phyloP scores from a whole-genome alignment of 2,329 filamentous ascomycete genomes.

The Blumeriella jaapii region DNA sequence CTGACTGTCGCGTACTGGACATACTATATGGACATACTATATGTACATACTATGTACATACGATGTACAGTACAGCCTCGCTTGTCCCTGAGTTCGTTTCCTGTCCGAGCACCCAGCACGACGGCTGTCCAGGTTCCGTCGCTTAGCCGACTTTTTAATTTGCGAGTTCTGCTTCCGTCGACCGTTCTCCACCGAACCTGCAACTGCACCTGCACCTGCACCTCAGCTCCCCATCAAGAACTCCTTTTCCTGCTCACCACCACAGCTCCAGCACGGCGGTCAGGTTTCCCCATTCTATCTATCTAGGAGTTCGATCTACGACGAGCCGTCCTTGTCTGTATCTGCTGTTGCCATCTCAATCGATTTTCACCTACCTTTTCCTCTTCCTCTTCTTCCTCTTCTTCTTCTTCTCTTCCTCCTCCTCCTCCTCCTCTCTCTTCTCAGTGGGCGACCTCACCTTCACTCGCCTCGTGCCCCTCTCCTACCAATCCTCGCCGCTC shows the following conservation, averaged over 20 bases:
- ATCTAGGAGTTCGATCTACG: no score
- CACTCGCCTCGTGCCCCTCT: constrained; percentile 41
- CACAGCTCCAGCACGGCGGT: not conserved
- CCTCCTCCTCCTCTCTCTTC: constrained; percentile 11
- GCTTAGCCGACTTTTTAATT: constrained; percentile 8
- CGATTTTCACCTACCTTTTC: not conserved
- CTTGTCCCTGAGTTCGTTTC: no score
- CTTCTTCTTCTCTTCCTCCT: constrained; percentile 6
- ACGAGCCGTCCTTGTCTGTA: no score
- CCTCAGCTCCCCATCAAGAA: not conserved
- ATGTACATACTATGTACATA: no score
- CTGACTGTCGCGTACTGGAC: no score
- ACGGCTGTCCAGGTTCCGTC: not conserved
- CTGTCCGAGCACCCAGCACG: not conserved
- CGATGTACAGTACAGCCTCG: no score
- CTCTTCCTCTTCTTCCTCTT: constrained; percentile 4
- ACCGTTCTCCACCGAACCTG: not conserved
- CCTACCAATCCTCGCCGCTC: constrained; percentile 40
- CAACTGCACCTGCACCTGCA: not conserved
- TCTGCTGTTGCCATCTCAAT: no score
- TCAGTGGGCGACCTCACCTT: constrained; percentile 26
- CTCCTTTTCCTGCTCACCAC: constrained; percentile 1
- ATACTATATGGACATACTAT: no score
- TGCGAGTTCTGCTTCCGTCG: constrained; percentile 5
- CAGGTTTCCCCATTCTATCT: no score